Evolutionary conservation across 2,329 filamentous ascomycete genomes (phyloP).

Genomic region (Aspergillus quadricinctus): DNA sequence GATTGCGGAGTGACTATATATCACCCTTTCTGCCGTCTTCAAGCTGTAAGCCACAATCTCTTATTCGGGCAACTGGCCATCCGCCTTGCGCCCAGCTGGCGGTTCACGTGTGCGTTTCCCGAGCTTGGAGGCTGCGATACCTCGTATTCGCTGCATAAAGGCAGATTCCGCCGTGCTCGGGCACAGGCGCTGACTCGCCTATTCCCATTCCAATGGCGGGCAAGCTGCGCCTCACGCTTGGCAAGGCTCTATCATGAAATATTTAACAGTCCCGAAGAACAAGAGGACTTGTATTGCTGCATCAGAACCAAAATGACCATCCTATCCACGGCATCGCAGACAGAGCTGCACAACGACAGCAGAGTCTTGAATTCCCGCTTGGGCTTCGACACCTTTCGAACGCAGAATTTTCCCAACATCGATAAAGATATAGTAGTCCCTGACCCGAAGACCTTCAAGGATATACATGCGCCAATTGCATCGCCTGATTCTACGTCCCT

Average conservation of each 20-base stretch:
- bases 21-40: too few species aligned
- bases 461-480: background rate
- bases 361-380: background rate
- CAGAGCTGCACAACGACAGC: background rate
- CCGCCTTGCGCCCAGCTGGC: background rate
- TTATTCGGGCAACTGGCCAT: background rate
- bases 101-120: background rate
- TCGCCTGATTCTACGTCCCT: background rate
- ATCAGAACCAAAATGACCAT: background rate
- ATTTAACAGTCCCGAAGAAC: too few species aligned
- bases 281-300: too few species aligned
- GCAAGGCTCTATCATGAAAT: too few species aligned
- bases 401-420: background rate
- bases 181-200: too few species aligned
- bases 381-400: too few species aligned
- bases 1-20: background rate
- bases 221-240: background rate
- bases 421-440: background rate
- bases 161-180: too few species aligned
- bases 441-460: background rate
- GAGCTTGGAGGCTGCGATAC: background rate
- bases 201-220: background rate
- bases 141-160: background rate
- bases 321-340: background rate
- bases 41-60: too few species aligned